phyloP scores from a whole-genome alignment of 176 grass and related monocot species.

The Tillandsia fasciculata region DNA sequence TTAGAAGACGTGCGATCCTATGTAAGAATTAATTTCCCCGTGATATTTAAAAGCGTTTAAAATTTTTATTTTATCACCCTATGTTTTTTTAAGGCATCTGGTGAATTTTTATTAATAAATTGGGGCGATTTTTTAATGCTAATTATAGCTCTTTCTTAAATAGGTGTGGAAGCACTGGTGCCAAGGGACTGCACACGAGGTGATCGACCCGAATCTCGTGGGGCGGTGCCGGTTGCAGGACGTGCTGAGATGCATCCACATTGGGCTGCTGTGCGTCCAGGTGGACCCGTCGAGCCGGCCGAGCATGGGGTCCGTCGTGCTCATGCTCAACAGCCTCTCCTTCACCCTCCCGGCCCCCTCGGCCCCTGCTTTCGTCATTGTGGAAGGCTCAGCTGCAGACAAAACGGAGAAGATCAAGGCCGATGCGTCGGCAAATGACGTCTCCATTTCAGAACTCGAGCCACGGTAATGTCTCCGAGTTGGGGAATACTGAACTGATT shows the following conservation, averaged over 20 bases:
- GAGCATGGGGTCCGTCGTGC: no score
- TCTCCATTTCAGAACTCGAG: slow-evolving; percentile 22
- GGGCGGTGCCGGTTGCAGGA: background rate
- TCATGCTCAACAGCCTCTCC: no score
- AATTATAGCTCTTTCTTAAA: background rate
- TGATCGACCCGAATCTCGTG: slow-evolving; percentile 1
- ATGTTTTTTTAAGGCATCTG: background rate
- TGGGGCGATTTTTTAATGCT: background rate
- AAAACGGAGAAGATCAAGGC: background rate
- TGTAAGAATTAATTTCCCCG: slow-evolving; percentile 29
- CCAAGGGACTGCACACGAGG: slow-evolving; percentile 2
- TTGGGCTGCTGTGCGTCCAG: background rate
- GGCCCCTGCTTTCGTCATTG: slow-evolving; percentile 17
- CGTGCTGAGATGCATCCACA: background rate
- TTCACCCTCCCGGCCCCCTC: background rate
- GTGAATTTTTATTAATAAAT: background rate
- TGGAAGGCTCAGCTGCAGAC: background rate
- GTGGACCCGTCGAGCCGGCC: background rate
- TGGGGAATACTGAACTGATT: no score
- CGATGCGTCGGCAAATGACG: slow-evolving; percentile 1
- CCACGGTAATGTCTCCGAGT: slow-evolving; percentile 1
- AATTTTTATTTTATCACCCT: background rate
- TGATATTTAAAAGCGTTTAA: background rate
- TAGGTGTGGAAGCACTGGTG: slow-evolving; percentile 42
- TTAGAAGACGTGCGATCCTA: slow-evolving; percentile 36